These are phyloP conservation scores for Phytophthora pisi DNA, from an alignment of 352 stramenopile species.

Conservation along the genomic window DNA sequence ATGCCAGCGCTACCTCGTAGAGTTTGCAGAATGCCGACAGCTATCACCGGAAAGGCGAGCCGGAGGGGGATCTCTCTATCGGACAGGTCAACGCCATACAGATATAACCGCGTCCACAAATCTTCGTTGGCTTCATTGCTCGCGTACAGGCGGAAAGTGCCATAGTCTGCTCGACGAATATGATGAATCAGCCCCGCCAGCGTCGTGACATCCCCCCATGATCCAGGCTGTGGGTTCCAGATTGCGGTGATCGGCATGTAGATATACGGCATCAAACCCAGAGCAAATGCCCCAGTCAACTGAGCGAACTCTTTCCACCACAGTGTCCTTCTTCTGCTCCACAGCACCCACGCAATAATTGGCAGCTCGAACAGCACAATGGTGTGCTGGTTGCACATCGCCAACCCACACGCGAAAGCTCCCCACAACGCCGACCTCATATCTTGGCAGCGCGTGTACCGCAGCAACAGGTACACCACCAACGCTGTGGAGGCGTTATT, in stretches of 20 bases:
- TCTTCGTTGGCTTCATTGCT: slow-evolving; percentile 69
- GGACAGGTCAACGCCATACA: slow-evolving; percentile 81
- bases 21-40: slow-evolving; percentile 39
- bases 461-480: slow-evolving; percentile 74
- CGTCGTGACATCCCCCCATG: slow-evolving; percentile 92
- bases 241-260: slow-evolving; percentile 85
- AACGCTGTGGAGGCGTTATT: slow-evolving; percentile 93
- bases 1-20: slow-evolving; percentile 18
- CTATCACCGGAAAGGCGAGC: slow-evolving; percentile 45
- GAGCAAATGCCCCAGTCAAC: slow-evolving; percentile 63
- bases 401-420: slow-evolving; percentile 91
- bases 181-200: slow-evolving; percentile 91
- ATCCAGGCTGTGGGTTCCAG: slow-evolving; percentile 82
- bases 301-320: slow-evolving; percentile 45
- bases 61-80: slow-evolving; percentile 54
- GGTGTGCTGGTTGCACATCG: slow-evolving; percentile 97
- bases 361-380: slow-evolving; percentile 93
- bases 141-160: slow-evolving; percentile 93
- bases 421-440: slow-evolving; percentile 48
- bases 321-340: slow-evolving; percentile 39
- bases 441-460: slow-evolving; percentile 41
- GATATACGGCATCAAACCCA: slow-evolving; percentile 84
- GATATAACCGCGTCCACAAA: slow-evolving; percentile 63
- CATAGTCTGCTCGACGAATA: slow-evolving; percentile 92
- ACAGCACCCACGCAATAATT: slow-evolving; percentile 83